Evolutionary conservation across 805 yeast species (phyloP).

Genomic region (Myxozyma monticola): DNA sequence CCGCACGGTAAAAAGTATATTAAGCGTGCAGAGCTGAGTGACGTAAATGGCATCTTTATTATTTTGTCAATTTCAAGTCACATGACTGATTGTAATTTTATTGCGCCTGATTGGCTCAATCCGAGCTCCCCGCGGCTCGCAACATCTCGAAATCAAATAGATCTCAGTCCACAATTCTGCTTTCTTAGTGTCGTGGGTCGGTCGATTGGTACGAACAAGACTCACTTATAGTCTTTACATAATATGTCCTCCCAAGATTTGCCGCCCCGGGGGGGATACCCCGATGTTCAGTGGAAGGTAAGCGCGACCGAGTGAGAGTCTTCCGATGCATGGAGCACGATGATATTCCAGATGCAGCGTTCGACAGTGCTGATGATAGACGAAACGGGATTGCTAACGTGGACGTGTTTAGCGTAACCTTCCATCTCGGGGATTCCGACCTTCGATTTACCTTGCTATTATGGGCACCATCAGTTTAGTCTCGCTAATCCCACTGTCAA

Average conservation of each 20-base stretch:
- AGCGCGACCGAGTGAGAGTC: constrained; percentile 13
- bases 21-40: not conserved
- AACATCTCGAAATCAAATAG: not conserved
- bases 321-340: too few relatives aligned
- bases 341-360: not conserved
- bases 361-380: not conserved
- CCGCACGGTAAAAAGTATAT: too few relatives aligned
- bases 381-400: too few relatives aligned
- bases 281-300: constrained; percentile 79
- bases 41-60: not conserved
- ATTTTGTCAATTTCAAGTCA: not conserved
- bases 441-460: constrained; percentile 66
- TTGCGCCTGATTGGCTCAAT: constrained; percentile 5
- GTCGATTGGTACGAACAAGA: too few relatives aligned
- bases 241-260: constrained; percentile 56
- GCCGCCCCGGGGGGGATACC: constrained; percentile 86
- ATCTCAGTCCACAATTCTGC: not conserved
- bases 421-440: constrained; percentile 83
- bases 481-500: constrained; percentile 66
- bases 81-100: constrained; percentile 3
- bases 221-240: too few relatives aligned
- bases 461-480: constrained; percentile 63
- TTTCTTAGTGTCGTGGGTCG: not conserved
- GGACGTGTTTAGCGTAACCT: constrained; percentile 54
- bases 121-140: not conserved